Conservation (phyloP, 2,329 filamentous ascomycete genomes). For the Aspergillus piperis region DNA sequence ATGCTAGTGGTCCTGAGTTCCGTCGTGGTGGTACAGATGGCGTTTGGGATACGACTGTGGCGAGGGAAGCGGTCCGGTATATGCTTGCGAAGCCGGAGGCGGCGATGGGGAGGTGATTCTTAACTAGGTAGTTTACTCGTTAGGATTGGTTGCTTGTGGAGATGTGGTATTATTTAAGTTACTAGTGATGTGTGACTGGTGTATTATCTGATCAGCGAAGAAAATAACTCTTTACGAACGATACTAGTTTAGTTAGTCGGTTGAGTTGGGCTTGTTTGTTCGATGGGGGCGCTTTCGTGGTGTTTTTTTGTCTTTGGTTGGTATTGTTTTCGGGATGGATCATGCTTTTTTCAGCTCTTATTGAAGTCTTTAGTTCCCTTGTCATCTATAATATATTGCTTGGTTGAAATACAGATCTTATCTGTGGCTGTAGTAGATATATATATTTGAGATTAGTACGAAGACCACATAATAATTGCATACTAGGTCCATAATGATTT, state of each 20-base stretch:
- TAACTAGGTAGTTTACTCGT: not conserved
- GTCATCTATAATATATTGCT: not conserved
- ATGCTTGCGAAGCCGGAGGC: conserved; percentile 57
- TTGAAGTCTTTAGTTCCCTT: not conserved
- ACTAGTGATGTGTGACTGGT: no score
- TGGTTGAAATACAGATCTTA: conserved; percentile 2
- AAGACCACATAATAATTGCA: no score
- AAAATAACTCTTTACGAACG: not conserved
- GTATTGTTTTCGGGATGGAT: conserved; percentile 16
- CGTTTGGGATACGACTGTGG: conserved; percentile 64
- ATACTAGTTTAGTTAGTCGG: not conserved
- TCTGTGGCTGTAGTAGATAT: not conserved
- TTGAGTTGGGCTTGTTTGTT: conserved; percentile 4
- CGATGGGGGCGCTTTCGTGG: conserved; percentile 29
- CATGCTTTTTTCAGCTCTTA: conserved; percentile 18
- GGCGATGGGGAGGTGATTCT: conserved; percentile 24
- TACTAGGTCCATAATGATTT: no score
- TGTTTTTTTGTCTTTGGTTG: conserved; percentile 18
- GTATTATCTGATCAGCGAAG: not conserved
- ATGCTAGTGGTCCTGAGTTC: conserved; percentile 50
- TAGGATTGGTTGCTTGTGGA: not conserved
- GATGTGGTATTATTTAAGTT: no score
- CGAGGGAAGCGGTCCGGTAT: conserved; percentile 63
- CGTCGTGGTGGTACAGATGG: conserved; percentile 56
- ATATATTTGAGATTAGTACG: no score